Evolutionary conservation across 345 rosid species (phyloP).

Genomic region (Reutealis trisperma): DNA sequence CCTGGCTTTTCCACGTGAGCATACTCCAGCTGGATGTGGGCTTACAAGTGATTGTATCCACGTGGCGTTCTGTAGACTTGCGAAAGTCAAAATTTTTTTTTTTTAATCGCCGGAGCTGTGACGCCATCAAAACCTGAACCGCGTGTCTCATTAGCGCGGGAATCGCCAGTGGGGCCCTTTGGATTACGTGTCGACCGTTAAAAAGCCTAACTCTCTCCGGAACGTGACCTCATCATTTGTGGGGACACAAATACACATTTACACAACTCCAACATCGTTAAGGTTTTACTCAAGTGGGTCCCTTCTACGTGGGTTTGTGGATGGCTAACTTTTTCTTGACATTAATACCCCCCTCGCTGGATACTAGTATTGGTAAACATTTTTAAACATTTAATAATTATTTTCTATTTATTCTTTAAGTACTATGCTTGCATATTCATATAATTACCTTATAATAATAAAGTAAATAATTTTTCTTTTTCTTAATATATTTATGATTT

Average conservation of each 20-base stretch:
- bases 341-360: background rate
- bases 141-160: slow-evolving; percentile 23
- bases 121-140: slow-evolving; percentile 18
- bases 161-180: slow-evolving; percentile 9
- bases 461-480: too few relatives aligned
- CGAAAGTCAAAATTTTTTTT: slow-evolving; percentile 8
- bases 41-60: background rate
- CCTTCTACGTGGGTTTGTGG: background rate
- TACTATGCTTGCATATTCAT: too few relatives aligned
- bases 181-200: slow-evolving; percentile 45
- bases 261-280: background rate
- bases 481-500: too few relatives aligned
- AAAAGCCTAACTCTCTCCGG: slow-evolving; percentile 18
- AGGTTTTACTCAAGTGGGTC: background rate
- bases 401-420: too few relatives aligned
- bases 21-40: background rate
- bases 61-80: background rate
- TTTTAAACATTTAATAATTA: too few relatives aligned
- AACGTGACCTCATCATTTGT: slow-evolving; percentile 26
- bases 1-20: slow-evolving; percentile 13
- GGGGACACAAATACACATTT: background rate
- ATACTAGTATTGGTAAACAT: too few relatives aligned
- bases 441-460: too few relatives aligned
- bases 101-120: background rate
- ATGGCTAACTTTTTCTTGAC: background rate